Evolutionary conservation across 1,139 yeast genomes (phyloP).

Genomic region (Hanseniaspora uvarum): DNA sequence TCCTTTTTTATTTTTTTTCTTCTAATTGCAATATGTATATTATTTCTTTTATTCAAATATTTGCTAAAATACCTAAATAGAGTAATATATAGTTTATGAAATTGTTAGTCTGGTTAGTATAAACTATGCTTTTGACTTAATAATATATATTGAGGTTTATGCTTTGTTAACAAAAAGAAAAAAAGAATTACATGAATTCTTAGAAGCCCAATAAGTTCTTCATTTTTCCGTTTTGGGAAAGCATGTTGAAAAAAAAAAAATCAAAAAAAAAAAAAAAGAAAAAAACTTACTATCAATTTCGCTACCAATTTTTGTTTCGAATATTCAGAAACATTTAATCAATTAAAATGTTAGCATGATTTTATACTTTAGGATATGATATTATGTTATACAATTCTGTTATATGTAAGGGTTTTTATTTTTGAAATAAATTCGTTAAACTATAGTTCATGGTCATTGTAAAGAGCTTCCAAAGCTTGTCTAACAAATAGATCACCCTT

Average conservation of each 20-base stretch:
- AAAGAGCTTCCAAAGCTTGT: not conserved
- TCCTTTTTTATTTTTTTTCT: conserved; percentile 18
- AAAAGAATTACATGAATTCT: not conserved
- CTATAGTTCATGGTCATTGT: not conserved
- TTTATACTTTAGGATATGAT: not conserved
- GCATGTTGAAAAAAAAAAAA: not conserved
- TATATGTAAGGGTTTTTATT: not conserved
- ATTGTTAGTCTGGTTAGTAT: not conserved
- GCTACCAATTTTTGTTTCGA: not conserved
- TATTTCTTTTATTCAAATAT: conserved; percentile 22
- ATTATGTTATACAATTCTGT: not conserved
- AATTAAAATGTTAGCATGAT: not conserved
- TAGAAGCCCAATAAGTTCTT: not conserved
- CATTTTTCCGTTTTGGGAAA: not conserved
- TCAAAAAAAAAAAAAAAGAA: not conserved
- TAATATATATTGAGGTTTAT: too few species aligned
- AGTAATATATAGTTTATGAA: not conserved
- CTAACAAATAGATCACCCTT: not conserved
- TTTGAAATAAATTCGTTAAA: too few species aligned
- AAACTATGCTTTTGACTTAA: not conserved
- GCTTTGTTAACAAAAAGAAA: not conserved
- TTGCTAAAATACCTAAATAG: not conserved
- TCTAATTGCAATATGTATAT: conserved; percentile 22
- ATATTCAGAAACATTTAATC: not conserved
- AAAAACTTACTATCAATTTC: not conserved